Conservation (phyloP, 371 early-diverging fungal genomes). For the Mortierella sp. region DNA sequence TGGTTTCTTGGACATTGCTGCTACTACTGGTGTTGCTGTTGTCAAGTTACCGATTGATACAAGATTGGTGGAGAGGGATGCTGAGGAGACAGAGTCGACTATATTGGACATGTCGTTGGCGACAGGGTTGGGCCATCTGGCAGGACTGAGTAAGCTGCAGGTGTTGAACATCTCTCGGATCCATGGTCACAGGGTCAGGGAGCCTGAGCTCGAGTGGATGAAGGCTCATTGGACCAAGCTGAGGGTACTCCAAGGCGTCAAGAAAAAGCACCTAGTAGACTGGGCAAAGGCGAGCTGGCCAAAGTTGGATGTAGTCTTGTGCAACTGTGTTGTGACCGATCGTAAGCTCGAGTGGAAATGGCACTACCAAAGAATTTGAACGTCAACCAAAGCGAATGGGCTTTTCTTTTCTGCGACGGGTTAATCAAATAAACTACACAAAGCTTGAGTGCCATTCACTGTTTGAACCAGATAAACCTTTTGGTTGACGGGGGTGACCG, state of each 20-base stretch:
- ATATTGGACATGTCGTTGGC: slow-evolving; percentile 21
- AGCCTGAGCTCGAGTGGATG: slow-evolving; percentile 27
- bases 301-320: background rate
- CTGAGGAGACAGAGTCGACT: background rate
- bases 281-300: background rate
- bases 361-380: too few relatives aligned
- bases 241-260: background rate
- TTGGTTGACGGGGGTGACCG: too few relatives aligned
- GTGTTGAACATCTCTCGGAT: slow-evolving; percentile 1
- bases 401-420: too few relatives aligned
- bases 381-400: too few relatives aligned
- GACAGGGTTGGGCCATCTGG: slow-evolving; percentile 9
- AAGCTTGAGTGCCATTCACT: too few relatives aligned
- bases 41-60: background rate
- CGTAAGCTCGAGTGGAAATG: too few relatives aligned
- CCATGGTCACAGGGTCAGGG: slow-evolving; percentile 9
- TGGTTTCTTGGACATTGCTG: background rate
- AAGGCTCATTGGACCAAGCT: slow-evolving; percentile 6
- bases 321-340: too few relatives aligned
- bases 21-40: too few relatives aligned
- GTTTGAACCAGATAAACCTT: too few relatives aligned
- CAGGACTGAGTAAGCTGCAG: background rate
- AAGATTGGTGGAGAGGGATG: background rate
- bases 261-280: too few relatives aligned
- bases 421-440: too few relatives aligned